Evolutionary conservation across 345 rosid genomes (phyloP), one percentile per base, ranked within the genome.

Genomic region (Ceriops zippeliana): DNA sequence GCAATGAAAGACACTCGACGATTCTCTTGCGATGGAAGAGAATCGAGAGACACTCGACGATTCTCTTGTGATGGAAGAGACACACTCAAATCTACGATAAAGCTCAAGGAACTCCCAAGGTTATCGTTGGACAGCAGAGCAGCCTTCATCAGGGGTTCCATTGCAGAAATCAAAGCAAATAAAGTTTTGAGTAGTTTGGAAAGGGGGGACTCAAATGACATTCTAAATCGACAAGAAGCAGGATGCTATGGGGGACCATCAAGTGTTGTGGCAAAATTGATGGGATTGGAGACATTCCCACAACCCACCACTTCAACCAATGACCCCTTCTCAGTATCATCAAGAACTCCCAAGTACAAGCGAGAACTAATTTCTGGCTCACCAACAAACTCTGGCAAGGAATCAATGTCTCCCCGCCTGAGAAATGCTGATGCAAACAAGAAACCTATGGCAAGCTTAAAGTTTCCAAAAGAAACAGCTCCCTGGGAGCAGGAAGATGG

Each of bases 11-110:
- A 91, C 70, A 81, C 87, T 66, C 92, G 86, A 54, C 85, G 97
- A 62, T 83, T 85, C 83, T 96, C 99, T 67, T 92, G 83, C 67
- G 99, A 96, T 63, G 98, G 91, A 73, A 80, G 86, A 71, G 91
- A 86, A 72, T 71, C 87, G 26, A 88, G 71, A 74, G 96, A 91
- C 70, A 81, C 87, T 66, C 93, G 86, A 54, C 85, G 98, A 62
- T 83, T 85, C 83, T 96, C 99, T 67, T 92, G 83, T 69, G 99
- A 96, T 63, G 98, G 91, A 73, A 80, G 86, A 58, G 86, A 85
- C 53, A 63, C 81, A 26, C 59, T 69, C 61, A 89, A 84, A 75
- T 79, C 93, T 71, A 77, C 70, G 8, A 16, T 78, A 32, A 89
- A 90, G 90, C 74, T 87, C 65, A 90, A 87, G 69, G 98, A 90